Evolutionary conservation across 1,284 basidiomycete genomes (phyloP), one percentile per base, ranked within the genome.

Genomic region (Peniophora sp.): DNA sequence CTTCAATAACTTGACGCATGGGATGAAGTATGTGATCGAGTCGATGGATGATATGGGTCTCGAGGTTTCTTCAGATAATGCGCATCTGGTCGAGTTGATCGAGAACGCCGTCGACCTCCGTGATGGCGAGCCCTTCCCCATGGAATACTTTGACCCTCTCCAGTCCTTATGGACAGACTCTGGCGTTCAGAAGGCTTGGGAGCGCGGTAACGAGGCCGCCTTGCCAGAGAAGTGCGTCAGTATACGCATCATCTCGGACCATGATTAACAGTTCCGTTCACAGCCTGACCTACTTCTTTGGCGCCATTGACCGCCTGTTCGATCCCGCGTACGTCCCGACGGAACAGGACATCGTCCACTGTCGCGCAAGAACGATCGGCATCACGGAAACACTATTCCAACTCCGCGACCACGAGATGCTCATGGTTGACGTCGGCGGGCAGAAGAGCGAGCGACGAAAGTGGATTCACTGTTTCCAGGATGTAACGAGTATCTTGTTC

Each of bases 311-410:
- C 48, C 81, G 91, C 3, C 69, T 97, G n/a, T 96, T 93, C 64
- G 68, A 77, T 41, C 75, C 80, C 1, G 62, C 66, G 1, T 97
- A 91, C 62, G 63, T 68, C 41, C 94, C 94, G 2, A 81, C 76
- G 1, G 82, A 90, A 55, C 84, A 90, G 61, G 88, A 94, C 64
- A 94, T 97, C 55, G 81, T 97, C 35, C 85, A 85, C 34, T 87
- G 86, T 55, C 77, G 92, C 53, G 88, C 88, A 49, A 85, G 92
- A 58, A 95, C 93, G 34, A 92, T 91, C 22, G 93, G 94, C 32
- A 97, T 97, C 63, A 92, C 87, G n/a, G 93, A 97, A 68, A 97
- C 92, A 0, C 80, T 82, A 20, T 97, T 97, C 68, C 73, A 78
- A 45, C 73, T 89, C 34, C 72, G 75, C 53, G 82, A 85, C 34